Evolutionary conservation across 2,329 filamentous ascomycete genomes (phyloP), one percentile per base, ranked within the genome.

Genomic region (Botrytis medusae): DNA sequence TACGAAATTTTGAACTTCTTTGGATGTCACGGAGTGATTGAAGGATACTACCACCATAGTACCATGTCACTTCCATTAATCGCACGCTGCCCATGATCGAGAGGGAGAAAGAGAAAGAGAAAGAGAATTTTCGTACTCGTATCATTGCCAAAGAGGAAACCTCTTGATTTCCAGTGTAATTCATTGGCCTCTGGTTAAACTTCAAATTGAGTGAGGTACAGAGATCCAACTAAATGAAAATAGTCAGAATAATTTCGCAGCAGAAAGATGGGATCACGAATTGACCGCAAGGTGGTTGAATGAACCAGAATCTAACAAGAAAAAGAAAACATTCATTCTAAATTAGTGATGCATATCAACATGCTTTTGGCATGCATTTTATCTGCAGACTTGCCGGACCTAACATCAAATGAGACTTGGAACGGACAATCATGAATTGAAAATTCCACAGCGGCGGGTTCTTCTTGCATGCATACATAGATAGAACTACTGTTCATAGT

Each of bases 71-170:
- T 22, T 59, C 37, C 46, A 67, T 60, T n/a, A 71, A 71, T 54
- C 59, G 65, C 60, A 65, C 44, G 69, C 69, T 71, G 69, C n/a
- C 57, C 60, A 54, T 57, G 59, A 65, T 65, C n/a, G 65, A 32
- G 4, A 25, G 22, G 2, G 46, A 51, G 46, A 51, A 10, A n/a
- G 48, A n/a, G 48, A 51, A 4, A 51, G 1, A n/a, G 22, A n/a
- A 4, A 14, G 1, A 48, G 59, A 42, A 71, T 65, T 46, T 59
- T 59, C 69, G 61, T 67, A 46, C 57, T 67, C 70, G 70, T 72
- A 72, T 67, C n/a, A 64, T 46, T 29, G 18, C 46, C 22, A 48
- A 37, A 44, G 32, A 46, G 40, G 16, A 57, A 65, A 65, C 65
- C 20, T 59, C 48, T 65, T 57, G 60, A 59, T 32, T 44, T n/a